Conservation (phyloP, 2,329 filamentous ascomycete species). For the Trichophyton equinum region DNA sequence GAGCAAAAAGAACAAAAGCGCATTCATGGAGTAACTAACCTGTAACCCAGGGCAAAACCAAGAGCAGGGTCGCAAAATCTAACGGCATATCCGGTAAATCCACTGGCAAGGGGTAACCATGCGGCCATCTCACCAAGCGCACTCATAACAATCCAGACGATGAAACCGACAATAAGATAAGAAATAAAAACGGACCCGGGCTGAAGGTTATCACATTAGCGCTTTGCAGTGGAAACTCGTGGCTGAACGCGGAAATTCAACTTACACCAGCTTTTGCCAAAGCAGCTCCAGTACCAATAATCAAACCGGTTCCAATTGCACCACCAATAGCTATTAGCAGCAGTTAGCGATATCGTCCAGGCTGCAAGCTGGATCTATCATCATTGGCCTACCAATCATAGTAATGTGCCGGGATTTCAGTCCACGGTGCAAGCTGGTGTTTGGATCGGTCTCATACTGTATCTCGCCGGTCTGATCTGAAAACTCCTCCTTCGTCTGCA, state of each 20-base stretch:
- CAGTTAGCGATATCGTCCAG: slow-evolving; percentile 1
- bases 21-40: slow-evolving; percentile 28
- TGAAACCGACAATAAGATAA: slow-evolving; percentile 33
- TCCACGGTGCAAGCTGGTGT: slow-evolving; percentile 28
- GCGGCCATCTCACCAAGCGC: slow-evolving; percentile 39
- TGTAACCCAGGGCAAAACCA: slow-evolving; percentile 37
- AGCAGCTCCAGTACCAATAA: slow-evolving; percentile 42
- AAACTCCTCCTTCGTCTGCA: slow-evolving; percentile 10
- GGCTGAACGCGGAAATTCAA: slow-evolving; percentile 7
- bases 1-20: background rate
- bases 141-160: slow-evolving; percentile 58
- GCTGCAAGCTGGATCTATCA: slow-evolving; percentile 20
- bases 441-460: slow-evolving; percentile 16
- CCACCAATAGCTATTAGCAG: slow-evolving; percentile 36
- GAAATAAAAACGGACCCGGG: slow-evolving; percentile 34
- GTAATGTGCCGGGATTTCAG: slow-evolving; percentile 45
- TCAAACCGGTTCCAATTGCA: slow-evolving; percentile 45
- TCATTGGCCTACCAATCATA: slow-evolving; percentile 40
- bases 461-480: slow-evolving; percentile 3
- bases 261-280: slow-evolving; percentile 31
- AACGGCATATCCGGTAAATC: slow-evolving; percentile 35
- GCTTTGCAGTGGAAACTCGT: background rate
- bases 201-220: slow-evolving; percentile 14
- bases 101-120: slow-evolving; percentile 38
- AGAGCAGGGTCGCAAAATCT: slow-evolving; percentile 37